Conservation (phyloP, 164 flowering plant species). For the Stephania cephalantha region DNA sequence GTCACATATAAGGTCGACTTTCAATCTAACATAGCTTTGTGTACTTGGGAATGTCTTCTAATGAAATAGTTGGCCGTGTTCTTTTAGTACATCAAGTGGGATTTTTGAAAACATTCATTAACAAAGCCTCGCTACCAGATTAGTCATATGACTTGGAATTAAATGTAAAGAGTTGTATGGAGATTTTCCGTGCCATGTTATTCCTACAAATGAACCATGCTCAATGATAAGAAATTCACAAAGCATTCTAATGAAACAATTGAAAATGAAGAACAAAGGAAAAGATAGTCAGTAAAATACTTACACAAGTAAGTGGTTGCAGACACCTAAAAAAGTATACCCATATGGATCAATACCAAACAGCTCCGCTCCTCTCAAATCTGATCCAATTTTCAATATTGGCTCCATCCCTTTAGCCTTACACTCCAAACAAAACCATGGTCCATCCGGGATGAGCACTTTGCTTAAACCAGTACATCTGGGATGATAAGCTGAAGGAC, state of each 20-base stretch:
- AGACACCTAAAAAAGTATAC: constrained; percentile 74
- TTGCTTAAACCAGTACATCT: constrained; percentile 87
- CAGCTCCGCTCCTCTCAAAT: constrained; percentile 63
- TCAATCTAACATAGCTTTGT: too few species aligned
- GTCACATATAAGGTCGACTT: too few species aligned
- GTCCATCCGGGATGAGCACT: constrained; percentile 62
- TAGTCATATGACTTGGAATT: too few species aligned
- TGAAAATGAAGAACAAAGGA: background rate
- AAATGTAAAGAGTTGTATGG: too few species aligned
- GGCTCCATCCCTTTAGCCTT: constrained; percentile 43
- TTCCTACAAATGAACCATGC: background rate
- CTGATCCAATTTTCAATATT: constrained; percentile 36
- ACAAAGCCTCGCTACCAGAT: too few species aligned
- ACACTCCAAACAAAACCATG: constrained; percentile 97
- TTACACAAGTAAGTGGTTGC: constrained; percentile 91
- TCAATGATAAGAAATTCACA: background rate
- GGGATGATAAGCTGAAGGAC: constrained; percentile 91
- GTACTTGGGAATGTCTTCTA: too few species aligned
- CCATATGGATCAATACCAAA: constrained; percentile 75
- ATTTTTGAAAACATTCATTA: too few species aligned
- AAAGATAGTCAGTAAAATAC: constrained; percentile 23
- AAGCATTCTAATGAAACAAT: background rate
- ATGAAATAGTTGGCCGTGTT: too few species aligned
- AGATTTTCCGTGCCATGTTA: background rate
- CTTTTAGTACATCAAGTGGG: too few species aligned